These are phyloP conservation scores for Xylaria intraflava DNA, from an alignment of 495 filamentous ascomycete species.

Conservation along the genomic window DNA sequence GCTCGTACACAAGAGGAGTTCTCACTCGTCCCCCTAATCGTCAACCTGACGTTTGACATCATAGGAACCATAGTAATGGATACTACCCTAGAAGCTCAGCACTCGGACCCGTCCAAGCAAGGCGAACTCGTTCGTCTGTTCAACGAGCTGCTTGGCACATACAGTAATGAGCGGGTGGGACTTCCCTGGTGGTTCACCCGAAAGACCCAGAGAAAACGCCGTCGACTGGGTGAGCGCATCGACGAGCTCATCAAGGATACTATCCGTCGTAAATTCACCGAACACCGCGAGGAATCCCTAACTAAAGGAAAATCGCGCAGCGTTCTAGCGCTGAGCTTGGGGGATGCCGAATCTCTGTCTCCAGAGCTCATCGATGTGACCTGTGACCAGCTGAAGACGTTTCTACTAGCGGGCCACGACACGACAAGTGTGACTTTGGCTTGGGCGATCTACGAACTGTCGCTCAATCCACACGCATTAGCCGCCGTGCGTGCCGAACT, in stretches of 20 bases:
- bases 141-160: conserved; percentile 5
- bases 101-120: conserved; percentile 1
- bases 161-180: conserved; percentile 5
- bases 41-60: conserved; percentile 17
- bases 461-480: conserved; percentile 27
- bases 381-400: conserved; percentile 16
- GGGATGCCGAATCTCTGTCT: neutral
- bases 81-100: conserved; percentile 29
- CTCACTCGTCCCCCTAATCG: neutral
- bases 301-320: neutral
- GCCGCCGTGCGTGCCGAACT: conserved; percentile 30
- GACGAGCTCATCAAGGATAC: conserved; percentile 1
- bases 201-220: neutral
- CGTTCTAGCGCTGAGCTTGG: neutral
- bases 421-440: conserved; percentile 21
- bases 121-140: conserved; percentile 6
- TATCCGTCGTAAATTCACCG: neutral
- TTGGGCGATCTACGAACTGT: conserved; percentile 32
- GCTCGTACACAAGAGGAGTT: conserved; percentile 15
- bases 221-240: conserved; percentile 1
- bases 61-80: conserved; percentile 33
- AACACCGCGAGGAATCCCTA: neutral
- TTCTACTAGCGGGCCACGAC: conserved; percentile 32
- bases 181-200: conserved; percentile 12
- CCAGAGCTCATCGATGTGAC: neutral